Conservation (phyloP, 2,329 filamentous ascomycete species). For the Fusarium camptoceras region DNA sequence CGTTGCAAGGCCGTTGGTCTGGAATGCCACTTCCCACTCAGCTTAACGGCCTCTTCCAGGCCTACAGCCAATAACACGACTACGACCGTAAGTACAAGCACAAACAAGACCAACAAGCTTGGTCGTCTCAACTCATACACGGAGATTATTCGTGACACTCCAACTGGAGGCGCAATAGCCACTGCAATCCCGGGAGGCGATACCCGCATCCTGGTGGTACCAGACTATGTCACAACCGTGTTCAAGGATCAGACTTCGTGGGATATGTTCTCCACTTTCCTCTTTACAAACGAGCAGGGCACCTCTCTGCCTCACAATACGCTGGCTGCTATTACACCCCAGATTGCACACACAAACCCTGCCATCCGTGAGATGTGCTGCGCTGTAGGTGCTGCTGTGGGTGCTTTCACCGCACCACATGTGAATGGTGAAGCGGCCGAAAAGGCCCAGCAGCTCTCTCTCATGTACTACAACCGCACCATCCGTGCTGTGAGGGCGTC, state of each 20-base stretch:
- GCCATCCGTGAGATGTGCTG: constrained; percentile 39
- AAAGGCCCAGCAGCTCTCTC: constrained; percentile 17
- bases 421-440: constrained; percentile 21
- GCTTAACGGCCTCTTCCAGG: neutral
- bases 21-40: constrained; percentile 28
- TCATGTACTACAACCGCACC: constrained; percentile 39
- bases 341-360: constrained; percentile 33
- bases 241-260: constrained; percentile 41
- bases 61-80: neutral
- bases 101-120: neutral
- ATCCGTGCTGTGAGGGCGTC: constrained; percentile 21
- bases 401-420: constrained; percentile 24
- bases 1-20: constrained; percentile 27
- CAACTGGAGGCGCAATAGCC: neutral
- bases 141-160: neutral
- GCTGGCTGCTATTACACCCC: constrained; percentile 36
- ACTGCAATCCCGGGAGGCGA: constrained; percentile 11
- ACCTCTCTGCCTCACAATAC: constrained; percentile 36
- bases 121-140: neutral
- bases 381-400: constrained; percentile 34
- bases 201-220: constrained; percentile 29
- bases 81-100: neutral
- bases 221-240: constrained; percentile 26
- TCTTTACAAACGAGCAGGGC: constrained; percentile 34
- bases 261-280: constrained; percentile 39